phyloP scores from a whole-genome alignment of 2,329 filamentous ascomycete species.

The Botrytis pseudocinerea region DNA sequence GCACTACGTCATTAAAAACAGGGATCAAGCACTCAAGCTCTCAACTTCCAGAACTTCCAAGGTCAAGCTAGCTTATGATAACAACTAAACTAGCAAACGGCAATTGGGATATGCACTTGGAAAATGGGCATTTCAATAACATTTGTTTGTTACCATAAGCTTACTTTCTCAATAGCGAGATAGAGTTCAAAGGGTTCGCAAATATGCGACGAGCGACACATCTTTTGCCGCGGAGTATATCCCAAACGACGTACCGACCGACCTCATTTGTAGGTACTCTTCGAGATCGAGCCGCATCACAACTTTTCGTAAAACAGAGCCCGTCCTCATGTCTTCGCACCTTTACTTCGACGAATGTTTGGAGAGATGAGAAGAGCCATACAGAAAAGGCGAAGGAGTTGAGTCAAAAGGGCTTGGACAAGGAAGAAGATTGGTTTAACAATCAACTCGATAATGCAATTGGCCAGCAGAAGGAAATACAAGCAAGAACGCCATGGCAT shows the following conservation, averaged over 20 bases:
- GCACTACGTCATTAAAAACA: slow-evolving; percentile 11
- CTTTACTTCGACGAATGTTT: slow-evolving; percentile 2
- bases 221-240: slow-evolving; percentile 15
- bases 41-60: neutral
- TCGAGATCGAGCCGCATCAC: slow-evolving; percentile 10
- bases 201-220: slow-evolving; percentile 21
- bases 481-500: slow-evolving; percentile 65
- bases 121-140: neutral
- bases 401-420: slow-evolving; percentile 36
- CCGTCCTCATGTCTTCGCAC: slow-evolving; percentile 1
- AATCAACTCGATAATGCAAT: slow-evolving; percentile 43
- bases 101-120: neutral
- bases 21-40: slow-evolving; percentile 2
- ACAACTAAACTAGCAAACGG: neutral
- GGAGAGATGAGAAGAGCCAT: slow-evolving; percentile 20
- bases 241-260: neutral
- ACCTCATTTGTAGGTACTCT: neutral
- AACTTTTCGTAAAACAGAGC: neutral
- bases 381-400: slow-evolving; percentile 28
- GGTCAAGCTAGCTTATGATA: neutral
- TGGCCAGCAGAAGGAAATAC: slow-evolving; percentile 52
- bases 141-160: neutral
- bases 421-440: slow-evolving; percentile 42
- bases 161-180: neutral
- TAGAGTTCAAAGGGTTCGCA: neutral